phyloP scores from a whole-genome alignment of 768 basidiomycete genomes.

The Xerocomus brunneocitrinus region DNA sequence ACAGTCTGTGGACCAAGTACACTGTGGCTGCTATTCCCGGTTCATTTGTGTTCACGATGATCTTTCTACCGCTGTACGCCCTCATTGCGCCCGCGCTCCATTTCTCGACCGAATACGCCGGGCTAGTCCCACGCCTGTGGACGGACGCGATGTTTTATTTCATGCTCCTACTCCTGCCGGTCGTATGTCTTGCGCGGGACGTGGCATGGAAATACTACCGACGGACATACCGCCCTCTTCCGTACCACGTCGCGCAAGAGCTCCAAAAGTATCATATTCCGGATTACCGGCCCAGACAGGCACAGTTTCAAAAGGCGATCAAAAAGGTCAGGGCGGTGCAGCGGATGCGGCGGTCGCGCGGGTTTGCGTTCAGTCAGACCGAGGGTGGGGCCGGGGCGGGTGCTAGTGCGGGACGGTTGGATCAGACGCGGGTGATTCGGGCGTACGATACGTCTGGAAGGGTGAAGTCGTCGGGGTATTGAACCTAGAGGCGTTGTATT shows the following conservation, averaged over 20 bases:
- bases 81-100: slow-evolving; percentile 79
- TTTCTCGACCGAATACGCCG: slow-evolving; percentile 87
- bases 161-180: slow-evolving; percentile 75
- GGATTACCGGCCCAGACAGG: slow-evolving; percentile 94
- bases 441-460: slow-evolving; percentile 84
- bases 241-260: slow-evolving; percentile 99
- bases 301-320: slow-evolving; percentile 99
- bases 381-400: slow-evolving; percentile 54
- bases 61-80: slow-evolving; percentile 88
- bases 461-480: slow-evolving; percentile 73
- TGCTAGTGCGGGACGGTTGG: slow-evolving; percentile 43
- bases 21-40: slow-evolving; percentile 98
- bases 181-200: slow-evolving; percentile 82
- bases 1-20: slow-evolving; percentile 98
- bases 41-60: slow-evolving; percentile 95
- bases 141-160: slow-evolving; percentile 87
- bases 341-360: slow-evolving; percentile 91
- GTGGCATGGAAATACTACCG: slow-evolving; percentile 98
- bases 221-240: slow-evolving; percentile 81
- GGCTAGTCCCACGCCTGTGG: slow-evolving; percentile 89
- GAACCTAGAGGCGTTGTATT: slow-evolving; percentile 9
- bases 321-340: slow-evolving; percentile 99
- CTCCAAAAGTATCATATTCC: slow-evolving; percentile 99
- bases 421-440: slow-evolving; percentile 80
- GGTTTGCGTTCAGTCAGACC: slow-evolving; percentile 97